Evolutionary conservation across 177 flowering plant species (phyloP).

Genomic region (Vitis hybrid): DNA sequence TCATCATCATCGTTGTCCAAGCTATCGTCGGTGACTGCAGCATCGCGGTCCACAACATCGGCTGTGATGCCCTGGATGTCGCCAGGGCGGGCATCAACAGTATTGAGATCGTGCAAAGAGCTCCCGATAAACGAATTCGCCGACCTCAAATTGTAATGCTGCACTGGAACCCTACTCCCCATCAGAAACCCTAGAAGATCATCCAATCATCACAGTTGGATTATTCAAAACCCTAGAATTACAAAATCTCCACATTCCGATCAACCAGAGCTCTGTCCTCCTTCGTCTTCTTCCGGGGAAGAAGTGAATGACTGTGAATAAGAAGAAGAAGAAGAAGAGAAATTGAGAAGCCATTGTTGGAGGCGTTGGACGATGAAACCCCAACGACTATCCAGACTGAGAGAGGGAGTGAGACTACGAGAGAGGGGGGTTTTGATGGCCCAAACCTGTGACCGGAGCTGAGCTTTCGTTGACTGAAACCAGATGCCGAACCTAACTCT

Average conservation of each 20-base stretch:
- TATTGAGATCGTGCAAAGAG: conserved; percentile 71
- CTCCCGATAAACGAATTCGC: conserved; percentile 58
- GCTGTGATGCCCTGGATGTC: conserved; percentile 44
- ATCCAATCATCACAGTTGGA: not conserved
- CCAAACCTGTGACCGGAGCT: conserved; percentile 44
- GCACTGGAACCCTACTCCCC: conserved; percentile 70
- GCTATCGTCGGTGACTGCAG: conserved; percentile 39
- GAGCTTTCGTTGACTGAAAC: conserved; percentile 20
- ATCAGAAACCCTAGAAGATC: conserved; percentile 16
- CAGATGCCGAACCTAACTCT: no score
- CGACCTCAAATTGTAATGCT: conserved; percentile 62
- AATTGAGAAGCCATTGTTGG: not conserved
- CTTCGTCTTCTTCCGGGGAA: conserved; percentile 11
- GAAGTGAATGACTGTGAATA: conserved; percentile 8
- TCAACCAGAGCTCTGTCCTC: not conserved
- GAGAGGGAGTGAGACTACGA: not conserved
- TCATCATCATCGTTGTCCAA: conserved; percentile 54
- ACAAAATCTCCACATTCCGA: not conserved
- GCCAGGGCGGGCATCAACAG: conserved; percentile 45
- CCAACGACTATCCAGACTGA: conserved; percentile 17
- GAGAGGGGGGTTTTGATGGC: not conserved
- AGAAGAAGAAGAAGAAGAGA: not conserved
- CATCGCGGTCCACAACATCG: conserved; percentile 43
- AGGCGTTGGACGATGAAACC: not conserved
- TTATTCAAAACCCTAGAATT: conserved; percentile 10